These are phyloP conservation scores for Ceriops decandra DNA, from an alignment of 345 rosid genomes.

Conservation along the genomic window DNA sequence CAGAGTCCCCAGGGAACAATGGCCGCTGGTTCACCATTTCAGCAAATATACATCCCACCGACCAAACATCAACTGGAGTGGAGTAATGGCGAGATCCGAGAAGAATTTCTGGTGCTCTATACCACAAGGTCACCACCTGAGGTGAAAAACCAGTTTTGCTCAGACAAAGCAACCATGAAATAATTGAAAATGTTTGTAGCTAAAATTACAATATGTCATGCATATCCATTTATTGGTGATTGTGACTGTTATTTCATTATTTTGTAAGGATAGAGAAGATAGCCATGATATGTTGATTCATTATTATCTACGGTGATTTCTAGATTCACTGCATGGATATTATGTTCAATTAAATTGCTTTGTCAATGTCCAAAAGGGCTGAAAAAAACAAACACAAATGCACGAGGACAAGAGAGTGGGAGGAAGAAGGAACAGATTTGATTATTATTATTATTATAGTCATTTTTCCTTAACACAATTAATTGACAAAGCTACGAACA, in stretches of 20 bases:
- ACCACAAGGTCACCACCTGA: slow-evolving; percentile 98
- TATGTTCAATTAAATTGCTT: no score
- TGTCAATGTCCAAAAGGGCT: no score
- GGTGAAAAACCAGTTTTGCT: slow-evolving; percentile 14
- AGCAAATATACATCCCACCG: slow-evolving; percentile 99
- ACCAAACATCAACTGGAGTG: slow-evolving; percentile 98
- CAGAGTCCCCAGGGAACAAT: slow-evolving; percentile 95
- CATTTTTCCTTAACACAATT: no score
- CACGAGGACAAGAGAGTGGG: no score
- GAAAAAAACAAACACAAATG: no score
- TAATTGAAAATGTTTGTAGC: not conserved
- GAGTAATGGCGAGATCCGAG: slow-evolving; percentile 98
- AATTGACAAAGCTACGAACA: no score
- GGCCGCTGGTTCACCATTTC: slow-evolving; percentile 97
- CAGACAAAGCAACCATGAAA: slow-evolving; percentile 20
- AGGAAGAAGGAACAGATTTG: no score
- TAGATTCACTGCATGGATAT: no score
- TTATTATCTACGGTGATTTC: no score
- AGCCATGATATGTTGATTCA: no score
- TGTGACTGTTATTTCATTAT: not conserved
- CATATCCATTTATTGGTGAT: not conserved
- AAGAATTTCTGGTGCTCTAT: slow-evolving; percentile 96
- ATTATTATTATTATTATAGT: no score
- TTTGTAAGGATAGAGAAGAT: no score
- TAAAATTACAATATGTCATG: not conserved